Evolutionary conservation across 1,284 basidiomycete genomes (phyloP), one percentile per base, ranked within the genome.

Genomic region (Cryptococcus floricola): DNA sequence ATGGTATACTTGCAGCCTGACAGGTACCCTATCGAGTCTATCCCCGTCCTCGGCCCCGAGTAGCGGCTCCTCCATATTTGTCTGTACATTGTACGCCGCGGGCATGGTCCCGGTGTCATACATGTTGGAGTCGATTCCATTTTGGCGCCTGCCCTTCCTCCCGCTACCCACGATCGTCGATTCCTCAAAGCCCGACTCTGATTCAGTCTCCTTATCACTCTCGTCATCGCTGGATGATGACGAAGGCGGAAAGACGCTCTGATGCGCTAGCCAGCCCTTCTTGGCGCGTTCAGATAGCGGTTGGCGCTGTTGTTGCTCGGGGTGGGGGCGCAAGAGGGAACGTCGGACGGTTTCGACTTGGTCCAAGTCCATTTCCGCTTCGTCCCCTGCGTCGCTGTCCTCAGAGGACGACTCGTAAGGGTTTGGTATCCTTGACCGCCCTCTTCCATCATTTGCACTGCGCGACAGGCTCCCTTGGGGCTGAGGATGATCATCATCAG

Each of bases 191-290:
- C 66, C 70, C 2, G 61, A 63, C 1, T 69, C 69, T 0, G 45
- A 57, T 45, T 71, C 74, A 3, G 70, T 70, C 38, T 68, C 62
- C 60, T 73, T 71, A 13, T 74, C 72, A 48, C 67, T 69, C 41
- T 71, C 68, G 16, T 68, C 63, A 0, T 62, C 62, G 16, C 68
- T 65, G 39, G 66, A 69, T 0, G 71, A 73, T 1, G 68, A 68
- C 7, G 72, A 71, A 25, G 74, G 64, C 0, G 76, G 77, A 43
- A 76, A 77, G 14, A 76, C 64, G 51, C 71, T 75, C 54, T 77
- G 76, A 63, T 78, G 75, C 3, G 76, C 76, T 2, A 76, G 59
- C 77, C 77, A 78, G 4, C 76, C 76, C 53, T 68, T 70, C 54
- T 68, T 70, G 27, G 62, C 59, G 28, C 66, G 51, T 39, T 62